phyloP scores from a whole-genome alignment of 176 grass and related monocot genomes.

The Triticum turgidum region DNA sequence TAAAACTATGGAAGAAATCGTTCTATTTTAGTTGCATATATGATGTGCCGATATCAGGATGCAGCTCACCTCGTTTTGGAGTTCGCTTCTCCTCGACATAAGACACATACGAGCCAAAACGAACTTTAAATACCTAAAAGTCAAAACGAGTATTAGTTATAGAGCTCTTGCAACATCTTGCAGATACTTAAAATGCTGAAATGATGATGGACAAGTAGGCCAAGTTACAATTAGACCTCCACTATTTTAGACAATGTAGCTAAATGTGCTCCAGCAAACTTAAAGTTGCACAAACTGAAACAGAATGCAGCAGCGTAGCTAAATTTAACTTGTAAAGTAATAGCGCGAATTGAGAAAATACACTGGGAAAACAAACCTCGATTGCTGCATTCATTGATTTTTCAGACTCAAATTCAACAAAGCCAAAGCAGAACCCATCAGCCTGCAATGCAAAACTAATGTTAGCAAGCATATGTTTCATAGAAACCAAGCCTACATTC shows the following conservation, averaged over 20 bases:
- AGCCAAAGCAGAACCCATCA: slow-evolving; percentile 74
- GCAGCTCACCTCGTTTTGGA: slow-evolving; percentile 53
- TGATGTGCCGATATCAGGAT: neutral
- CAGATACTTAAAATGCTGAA: neutral
- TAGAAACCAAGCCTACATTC: neutral
- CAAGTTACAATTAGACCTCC: neutral
- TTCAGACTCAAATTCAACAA: slow-evolving; percentile 73
- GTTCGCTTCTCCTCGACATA: slow-evolving; percentile 69
- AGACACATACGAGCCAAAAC: slow-evolving; percentile 38
- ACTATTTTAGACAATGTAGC: neutral
- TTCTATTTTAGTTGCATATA: neutral
- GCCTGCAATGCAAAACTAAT: slow-evolving; percentile 38
- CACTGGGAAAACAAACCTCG: slow-evolving; percentile 41
- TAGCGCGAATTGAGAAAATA: neutral
- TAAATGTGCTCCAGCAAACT: slow-evolving; percentile 6
- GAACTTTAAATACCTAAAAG: slow-evolving; percentile 48
- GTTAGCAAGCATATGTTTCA: slow-evolving; percentile 17
- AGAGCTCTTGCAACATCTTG: neutral
- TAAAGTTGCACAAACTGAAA: neutral
- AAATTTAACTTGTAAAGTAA: slow-evolving; percentile 3
- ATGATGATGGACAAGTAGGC: neutral
- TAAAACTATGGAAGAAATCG: slow-evolving; percentile 15
- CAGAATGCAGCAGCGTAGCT: neutral
- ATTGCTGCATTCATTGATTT: slow-evolving; percentile 72
- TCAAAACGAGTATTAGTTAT: slow-evolving; percentile 5